phyloP scores from a whole-genome alignment of 2,329 filamentous ascomycete species.

The Cladosporium austrohemisphaericum region DNA sequence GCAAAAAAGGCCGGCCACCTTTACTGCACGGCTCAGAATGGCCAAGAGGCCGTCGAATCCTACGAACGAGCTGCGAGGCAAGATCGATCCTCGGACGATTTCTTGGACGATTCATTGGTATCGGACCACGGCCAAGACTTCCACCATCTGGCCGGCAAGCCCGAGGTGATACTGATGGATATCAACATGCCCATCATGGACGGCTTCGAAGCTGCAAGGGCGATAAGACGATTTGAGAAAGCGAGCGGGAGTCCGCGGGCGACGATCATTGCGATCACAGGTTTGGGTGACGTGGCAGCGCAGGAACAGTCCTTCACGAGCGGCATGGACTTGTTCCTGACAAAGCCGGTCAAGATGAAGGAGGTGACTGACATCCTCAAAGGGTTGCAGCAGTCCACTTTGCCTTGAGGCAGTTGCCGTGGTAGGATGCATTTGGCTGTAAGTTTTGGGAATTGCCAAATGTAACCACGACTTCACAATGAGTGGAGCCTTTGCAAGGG shows the following conservation, averaged over 20 bases:
- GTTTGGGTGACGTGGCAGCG: conserved; percentile 19
- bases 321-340: conserved; percentile 32
- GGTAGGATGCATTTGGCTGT: too few relatives aligned
- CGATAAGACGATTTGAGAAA: conserved; percentile 31
- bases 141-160: background rate
- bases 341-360: conserved; percentile 35
- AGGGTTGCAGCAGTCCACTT: too few relatives aligned
- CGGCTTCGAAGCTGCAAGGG: conserved; percentile 33
- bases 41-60: conserved; percentile 46
- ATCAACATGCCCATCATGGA: conserved; percentile 33
- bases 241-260: conserved; percentile 18
- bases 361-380: conserved; percentile 30
- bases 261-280: conserved; percentile 25
- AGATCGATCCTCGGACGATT: conserved; percentile 4
- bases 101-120: background rate
- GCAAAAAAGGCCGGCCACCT: conserved; percentile 37
- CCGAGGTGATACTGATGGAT: conserved; percentile 49
- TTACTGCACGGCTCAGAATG: conserved; percentile 45
- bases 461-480: too few relatives aligned
- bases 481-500: too few relatives aligned
- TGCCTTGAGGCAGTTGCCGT: too few relatives aligned
- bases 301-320: conserved; percentile 27
- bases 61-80: conserved; percentile 31
- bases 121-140: background rate
- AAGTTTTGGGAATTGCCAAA: too few relatives aligned